Evolutionary conservation across 2,329 filamentous ascomycete genomes (phyloP).

Genomic region (Rasamsonia emersonii): DNA sequence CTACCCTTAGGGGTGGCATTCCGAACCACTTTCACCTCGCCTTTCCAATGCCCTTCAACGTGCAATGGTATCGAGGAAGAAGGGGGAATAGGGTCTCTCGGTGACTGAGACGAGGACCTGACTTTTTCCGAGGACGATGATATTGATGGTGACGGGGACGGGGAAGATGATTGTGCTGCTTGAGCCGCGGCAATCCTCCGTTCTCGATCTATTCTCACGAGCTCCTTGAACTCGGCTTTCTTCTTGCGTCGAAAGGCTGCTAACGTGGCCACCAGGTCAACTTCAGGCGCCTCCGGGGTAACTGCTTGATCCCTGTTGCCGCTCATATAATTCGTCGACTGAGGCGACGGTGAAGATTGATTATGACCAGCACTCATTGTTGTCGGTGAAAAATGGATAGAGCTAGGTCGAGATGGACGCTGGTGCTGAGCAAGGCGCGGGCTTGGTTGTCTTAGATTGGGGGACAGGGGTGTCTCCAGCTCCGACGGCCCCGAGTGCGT

Average conservation of each 20-base stretch:
- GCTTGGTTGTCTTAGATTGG: conserved; percentile 9
- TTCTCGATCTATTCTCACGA: conserved; percentile 17
- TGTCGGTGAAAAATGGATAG: too few relatives aligned
- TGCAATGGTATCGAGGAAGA: conserved; percentile 23
- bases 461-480: conserved; percentile 8
- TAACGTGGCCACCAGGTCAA: conserved; percentile 48
- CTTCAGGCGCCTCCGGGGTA: conserved; percentile 11
- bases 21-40: conserved; percentile 50
- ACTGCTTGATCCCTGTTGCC: conserved; percentile 9
- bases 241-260: conserved; percentile 46
- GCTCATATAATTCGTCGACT: conserved; percentile 3
- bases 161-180: conserved; percentile 15
- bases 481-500: conserved; percentile 10
- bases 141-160: conserved; percentile 6
- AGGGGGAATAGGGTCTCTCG: conserved; percentile 13
- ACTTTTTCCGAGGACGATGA: conserved; percentile 2
- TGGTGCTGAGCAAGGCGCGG: conserved; percentile 3
- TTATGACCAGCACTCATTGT: conserved; percentile 2
- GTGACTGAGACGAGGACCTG: conserved; percentile 3
- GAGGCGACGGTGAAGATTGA: conserved; percentile 4
- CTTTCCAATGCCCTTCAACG: conserved; percentile 52
- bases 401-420: conserved; percentile 4
- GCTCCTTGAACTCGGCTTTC: conserved; percentile 41
- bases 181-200: conserved; percentile 13
- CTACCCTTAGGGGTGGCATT: conserved; percentile 30